phyloP scores from a whole-genome alignment of 345 rosid genomes.

The Camelina hispida region DNA sequence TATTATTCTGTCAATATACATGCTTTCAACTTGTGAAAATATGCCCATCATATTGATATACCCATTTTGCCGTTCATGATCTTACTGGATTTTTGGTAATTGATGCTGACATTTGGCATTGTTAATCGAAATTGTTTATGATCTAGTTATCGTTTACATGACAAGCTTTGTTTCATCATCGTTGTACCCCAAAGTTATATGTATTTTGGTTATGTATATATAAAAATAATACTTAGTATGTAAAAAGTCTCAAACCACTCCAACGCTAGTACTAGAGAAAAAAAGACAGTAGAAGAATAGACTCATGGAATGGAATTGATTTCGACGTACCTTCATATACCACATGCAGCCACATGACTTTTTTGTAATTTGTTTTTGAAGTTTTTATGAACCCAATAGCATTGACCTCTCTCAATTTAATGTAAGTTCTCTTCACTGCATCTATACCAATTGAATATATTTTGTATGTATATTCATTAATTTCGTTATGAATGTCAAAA shows the following conservation, averaged over 20 bases:
- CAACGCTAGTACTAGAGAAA: constrained; percentile 1
- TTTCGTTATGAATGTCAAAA: constrained; percentile 1
- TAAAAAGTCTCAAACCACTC: constrained; percentile 24
- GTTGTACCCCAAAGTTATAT: too few species aligned
- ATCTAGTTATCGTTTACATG: constrained; percentile 23
- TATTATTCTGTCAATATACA: not conserved
- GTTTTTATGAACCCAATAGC: constrained; percentile 38
- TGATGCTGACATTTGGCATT: constrained; percentile 24
- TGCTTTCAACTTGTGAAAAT: constrained; percentile 20
- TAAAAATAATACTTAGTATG: not conserved
- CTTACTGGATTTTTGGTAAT: constrained; percentile 24
- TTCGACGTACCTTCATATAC: constrained; percentile 51
- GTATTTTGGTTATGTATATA: too few species aligned
- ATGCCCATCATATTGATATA: constrained; percentile 8
- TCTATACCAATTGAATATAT: constrained; percentile 25
- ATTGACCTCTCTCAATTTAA: constrained; percentile 29
- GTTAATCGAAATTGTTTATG: not conserved
- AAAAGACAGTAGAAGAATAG: constrained; percentile 8
- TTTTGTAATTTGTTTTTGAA: constrained; percentile 3
- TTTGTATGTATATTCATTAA: constrained; percentile 20
- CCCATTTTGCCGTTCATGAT: not conserved
- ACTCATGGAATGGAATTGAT: constrained; percentile 44
- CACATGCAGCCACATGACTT: constrained; percentile 56
- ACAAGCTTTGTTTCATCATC: constrained; percentile 8
- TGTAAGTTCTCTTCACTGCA: constrained; percentile 3